Evolutionary conservation across 1,284 basidiomycete genomes (phyloP), one percentile per base, ranked within the genome.

Genomic region (Tilletiaria anomala): DNA sequence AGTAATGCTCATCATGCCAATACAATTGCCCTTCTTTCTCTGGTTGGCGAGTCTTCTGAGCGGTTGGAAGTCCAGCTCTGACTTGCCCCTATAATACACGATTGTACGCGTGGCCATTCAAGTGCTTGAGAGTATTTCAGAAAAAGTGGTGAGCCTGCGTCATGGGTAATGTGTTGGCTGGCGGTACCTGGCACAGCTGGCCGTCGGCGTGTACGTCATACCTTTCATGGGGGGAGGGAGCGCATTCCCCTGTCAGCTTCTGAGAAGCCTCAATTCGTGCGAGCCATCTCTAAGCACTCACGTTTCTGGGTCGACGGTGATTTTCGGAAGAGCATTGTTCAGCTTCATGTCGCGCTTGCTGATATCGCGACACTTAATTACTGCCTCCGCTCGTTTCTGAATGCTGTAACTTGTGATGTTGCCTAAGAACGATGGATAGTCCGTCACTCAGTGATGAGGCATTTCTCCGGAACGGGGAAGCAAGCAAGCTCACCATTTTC

Each of bases 281-380:
- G 32, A 8, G 31, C 3, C 3, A 19, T 16, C 5, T 8, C n/a
- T 8, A 8, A n/a, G 26, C 10, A 49, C 49, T 38, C 35, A 61
- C 42, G 74, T 83, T 71, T 97, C 91, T 0, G 93, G 83, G 66
- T 97, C 85, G 33, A 97, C 89, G 11, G 54, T 71, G 76, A 97
- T 83, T 64, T 73, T 73, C 2, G 91, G 93, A 50, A 78, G 78
- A 39, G 73, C 69, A 45, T 78, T 73, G 68, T 97, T 97, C 76
- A 79, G 82, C 70, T 93, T 96, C 86, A 96, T 89, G 64, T 89
- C 80, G 58, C 75, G 75, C 73, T 96, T 96, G 21, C 69, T 74
- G 35, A 96, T 73, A 1, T 68, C 70, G 22, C 88, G 73, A 59
- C 89, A 96, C 11, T 75, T 75, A 44, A 72, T 73, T 31, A 96